phyloP scores from a whole-genome alignment of 176 grass and related monocot species.

The Pontederia paniculata region DNA sequence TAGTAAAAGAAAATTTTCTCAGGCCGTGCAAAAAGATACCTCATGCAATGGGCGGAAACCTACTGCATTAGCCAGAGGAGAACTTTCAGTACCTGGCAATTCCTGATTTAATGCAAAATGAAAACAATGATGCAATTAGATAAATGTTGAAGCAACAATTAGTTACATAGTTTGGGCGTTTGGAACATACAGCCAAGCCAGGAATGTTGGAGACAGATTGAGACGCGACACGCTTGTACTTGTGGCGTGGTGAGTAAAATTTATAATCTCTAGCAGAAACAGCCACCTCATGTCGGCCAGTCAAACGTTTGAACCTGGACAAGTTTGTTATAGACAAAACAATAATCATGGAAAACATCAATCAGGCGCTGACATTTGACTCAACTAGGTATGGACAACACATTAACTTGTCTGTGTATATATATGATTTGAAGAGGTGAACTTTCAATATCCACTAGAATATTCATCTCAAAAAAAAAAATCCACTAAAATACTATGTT shows the following conservation, averaged over 20 bases:
- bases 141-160: background rate
- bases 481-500: too few species aligned
- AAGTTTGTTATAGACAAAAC: slow-evolving; percentile 9
- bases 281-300: slow-evolving; percentile 48
- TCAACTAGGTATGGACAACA: too few species aligned
- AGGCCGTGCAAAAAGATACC: slow-evolving; percentile 22
- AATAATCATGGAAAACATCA: background rate
- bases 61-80: slow-evolving; percentile 47
- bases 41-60: slow-evolving; percentile 50
- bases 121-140: slow-evolving; percentile 10
- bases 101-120: slow-evolving; percentile 26
- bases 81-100: slow-evolving; percentile 49
- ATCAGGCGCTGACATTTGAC: too few species aligned
- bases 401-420: too few species aligned
- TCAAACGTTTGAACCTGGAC: slow-evolving; percentile 81
- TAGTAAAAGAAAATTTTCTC: background rate
- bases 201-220: slow-evolving; percentile 48
- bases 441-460: too few species aligned
- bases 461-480: too few species aligned
- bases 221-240: slow-evolving; percentile 43
- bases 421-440: too few species aligned
- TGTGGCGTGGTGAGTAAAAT: slow-evolving; percentile 80
- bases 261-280: slow-evolving; percentile 77
- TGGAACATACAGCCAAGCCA: slow-evolving; percentile 39
- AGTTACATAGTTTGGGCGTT: slow-evolving; percentile 10